A percentile compares a stretch with the other conserved stretches of the same genome.
These are phyloP conservation scores for Musa itinerans DNA, from an alignment of 176 grass and related monocot species.

Conservation along the genomic window DNA sequence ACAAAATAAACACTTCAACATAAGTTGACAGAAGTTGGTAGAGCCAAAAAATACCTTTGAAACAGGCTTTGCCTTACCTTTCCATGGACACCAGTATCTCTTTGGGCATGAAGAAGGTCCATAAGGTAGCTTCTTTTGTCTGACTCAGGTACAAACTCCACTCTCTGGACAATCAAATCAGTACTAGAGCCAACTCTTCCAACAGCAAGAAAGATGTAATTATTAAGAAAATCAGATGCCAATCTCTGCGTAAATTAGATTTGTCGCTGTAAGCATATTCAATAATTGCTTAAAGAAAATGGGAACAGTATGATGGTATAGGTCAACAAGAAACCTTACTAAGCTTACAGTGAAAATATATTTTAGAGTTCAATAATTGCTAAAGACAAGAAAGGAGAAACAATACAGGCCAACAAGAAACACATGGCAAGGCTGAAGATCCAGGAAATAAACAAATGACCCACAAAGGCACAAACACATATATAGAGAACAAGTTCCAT, in stretches of 20 bases:
- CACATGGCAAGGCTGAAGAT: background rate
- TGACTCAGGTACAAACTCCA: conserved; percentile 74
- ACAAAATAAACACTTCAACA: background rate
- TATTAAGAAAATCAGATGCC: conserved; percentile 75
- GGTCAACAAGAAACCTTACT: too few relatives aligned
- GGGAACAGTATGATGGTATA: background rate
- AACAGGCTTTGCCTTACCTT: conserved; percentile 37
- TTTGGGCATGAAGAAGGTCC: conserved; percentile 93
- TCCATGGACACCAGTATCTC: conserved; percentile 64
- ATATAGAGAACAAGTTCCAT: background rate
- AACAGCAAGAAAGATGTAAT: conserved; percentile 91
- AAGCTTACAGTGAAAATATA: too few relatives aligned
- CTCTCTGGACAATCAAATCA: conserved; percentile 90
- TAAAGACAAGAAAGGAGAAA: background rate
- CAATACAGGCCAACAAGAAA: background rate
- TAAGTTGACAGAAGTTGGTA: background rate
- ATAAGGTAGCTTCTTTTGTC: conserved; percentile 94
- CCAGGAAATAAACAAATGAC: too few relatives aligned
- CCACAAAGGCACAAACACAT: too few relatives aligned
- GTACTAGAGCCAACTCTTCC: conserved; percentile 98
- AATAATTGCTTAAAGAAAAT: background rate
- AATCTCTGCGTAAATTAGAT: conserved; percentile 42
- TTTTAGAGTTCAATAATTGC: background rate
- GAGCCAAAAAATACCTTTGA: background rate
- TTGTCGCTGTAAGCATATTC: background rate